These are phyloP conservation scores for Talaromyces marneffei DNA, from an alignment of 2,329 filamentous ascomycete species.

Conservation along the genomic window DNA sequence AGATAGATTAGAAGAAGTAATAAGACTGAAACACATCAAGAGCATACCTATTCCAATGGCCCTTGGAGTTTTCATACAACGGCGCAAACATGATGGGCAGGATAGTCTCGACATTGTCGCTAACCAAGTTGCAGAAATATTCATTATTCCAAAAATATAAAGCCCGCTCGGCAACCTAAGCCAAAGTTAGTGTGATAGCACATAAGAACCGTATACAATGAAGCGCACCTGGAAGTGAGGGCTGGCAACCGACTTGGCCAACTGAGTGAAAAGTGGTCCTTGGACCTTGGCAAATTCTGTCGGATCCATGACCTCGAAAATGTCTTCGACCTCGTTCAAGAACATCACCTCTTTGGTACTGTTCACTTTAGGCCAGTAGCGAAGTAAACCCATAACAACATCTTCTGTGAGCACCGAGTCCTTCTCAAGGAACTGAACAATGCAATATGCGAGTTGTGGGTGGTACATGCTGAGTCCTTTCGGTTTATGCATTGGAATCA, in stretches of 20 bases:
- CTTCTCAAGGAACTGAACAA: slow-evolving; percentile 97
- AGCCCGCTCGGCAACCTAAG: slow-evolving; percentile 80
- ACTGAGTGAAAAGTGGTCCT: slow-evolving; percentile 92
- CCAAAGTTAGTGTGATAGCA: slow-evolving; percentile 15
- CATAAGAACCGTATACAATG: not conserved
- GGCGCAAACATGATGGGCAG: slow-evolving; percentile 99
- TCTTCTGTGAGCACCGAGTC: slow-evolving; percentile 96
- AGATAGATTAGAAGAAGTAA: not conserved
- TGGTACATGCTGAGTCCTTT: slow-evolving; percentile 99
- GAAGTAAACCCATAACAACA: slow-evolving; percentile 85
- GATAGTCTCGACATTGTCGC: slow-evolving; percentile 97
- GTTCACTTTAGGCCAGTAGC: slow-evolving; percentile 99
- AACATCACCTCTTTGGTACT: slow-evolving; percentile 99
- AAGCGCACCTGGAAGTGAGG: slow-evolving; percentile 79
- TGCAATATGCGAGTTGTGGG: slow-evolving; percentile 95
- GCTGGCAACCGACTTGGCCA: slow-evolving; percentile 96
- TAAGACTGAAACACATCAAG: not conserved
- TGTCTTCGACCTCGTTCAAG: slow-evolving; percentile 97
- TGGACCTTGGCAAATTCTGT: slow-evolving; percentile 98
- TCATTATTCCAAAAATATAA: slow-evolving; percentile 99
- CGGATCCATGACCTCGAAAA: slow-evolving; percentile 99
- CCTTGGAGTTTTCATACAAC: slow-evolving; percentile 97
- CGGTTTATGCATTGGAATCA: slow-evolving; percentile 93
- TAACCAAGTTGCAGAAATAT: slow-evolving; percentile 98
- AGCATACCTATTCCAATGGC: slow-evolving; percentile 71